Evolutionary conservation across 2,329 filamentous ascomycete genomes (phyloP).

Genomic region (Fusarium sp.): DNA sequence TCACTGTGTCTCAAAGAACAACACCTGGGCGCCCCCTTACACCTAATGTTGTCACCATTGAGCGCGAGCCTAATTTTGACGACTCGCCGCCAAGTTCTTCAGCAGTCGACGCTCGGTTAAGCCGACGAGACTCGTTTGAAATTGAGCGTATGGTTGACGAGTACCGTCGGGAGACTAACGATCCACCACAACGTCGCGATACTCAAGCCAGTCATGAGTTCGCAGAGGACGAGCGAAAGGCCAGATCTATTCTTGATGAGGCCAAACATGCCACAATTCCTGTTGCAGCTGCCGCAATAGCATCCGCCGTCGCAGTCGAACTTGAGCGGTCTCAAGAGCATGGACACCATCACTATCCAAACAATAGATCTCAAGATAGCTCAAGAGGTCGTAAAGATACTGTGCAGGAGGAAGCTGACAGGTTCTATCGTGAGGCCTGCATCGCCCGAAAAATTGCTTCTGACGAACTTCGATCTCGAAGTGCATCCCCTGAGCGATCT

Average conservation of each 20-base stretch:
- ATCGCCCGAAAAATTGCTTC: constrained; percentile 63
- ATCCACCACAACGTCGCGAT: constrained; percentile 27
- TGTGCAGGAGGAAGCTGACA: constrained; percentile 66
- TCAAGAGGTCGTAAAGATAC: constrained; percentile 49
- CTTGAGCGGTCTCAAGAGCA: constrained; percentile 50
- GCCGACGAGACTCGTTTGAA: constrained; percentile 61
- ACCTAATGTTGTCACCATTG: constrained; percentile 62
- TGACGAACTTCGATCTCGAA: constrained; percentile 63
- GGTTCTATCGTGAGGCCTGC: constrained; percentile 64
- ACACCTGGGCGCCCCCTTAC: constrained; percentile 56
- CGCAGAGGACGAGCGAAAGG: constrained; percentile 54
- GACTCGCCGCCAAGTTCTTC: constrained; percentile 44
- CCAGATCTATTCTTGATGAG: constrained; percentile 56
- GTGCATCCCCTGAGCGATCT: constrained; percentile 61
- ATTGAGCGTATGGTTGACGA: constrained; percentile 49
- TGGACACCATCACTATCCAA: constrained; percentile 44
- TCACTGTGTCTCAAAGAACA: constrained; percentile 54
- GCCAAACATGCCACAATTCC: constrained; percentile 59
- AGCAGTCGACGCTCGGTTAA: constrained; percentile 51
- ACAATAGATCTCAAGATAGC: constrained; percentile 48
- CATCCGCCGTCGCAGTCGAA: constrained; percentile 56
- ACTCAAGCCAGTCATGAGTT: constrained; percentile 38
- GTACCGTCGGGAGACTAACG: constrained; percentile 37
- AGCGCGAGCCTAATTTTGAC: constrained; percentile 62
- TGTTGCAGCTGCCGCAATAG: constrained; percentile 57